phyloP scores from a whole-genome alignment of 164 flowering plant species.

The Berberis vulgaris region DNA sequence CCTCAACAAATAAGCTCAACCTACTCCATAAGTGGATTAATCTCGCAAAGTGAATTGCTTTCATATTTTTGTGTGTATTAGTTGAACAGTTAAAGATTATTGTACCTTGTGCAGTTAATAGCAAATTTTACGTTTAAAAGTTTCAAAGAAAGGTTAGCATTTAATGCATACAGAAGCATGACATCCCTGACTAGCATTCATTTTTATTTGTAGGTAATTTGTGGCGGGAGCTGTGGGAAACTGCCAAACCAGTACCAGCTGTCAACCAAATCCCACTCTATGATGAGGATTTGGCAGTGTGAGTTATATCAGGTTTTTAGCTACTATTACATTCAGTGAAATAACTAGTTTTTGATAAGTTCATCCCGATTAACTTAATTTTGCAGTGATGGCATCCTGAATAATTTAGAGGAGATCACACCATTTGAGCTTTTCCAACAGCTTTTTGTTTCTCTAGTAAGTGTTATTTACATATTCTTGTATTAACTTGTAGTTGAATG shows the following conservation, averaged over 20 bases:
- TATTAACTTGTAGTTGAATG: too few species aligned
- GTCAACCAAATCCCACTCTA: slow-evolving; percentile 75
- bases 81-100: background rate
- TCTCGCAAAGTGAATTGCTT: background rate
- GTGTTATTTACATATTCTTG: slow-evolving; percentile 12
- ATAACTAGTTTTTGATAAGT: background rate
- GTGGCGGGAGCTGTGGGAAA: slow-evolving; percentile 94
- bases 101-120: background rate
- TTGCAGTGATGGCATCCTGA: slow-evolving; percentile 74
- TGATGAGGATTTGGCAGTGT: slow-evolving; percentile 96
- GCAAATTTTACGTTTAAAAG: background rate
- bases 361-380: slow-evolving; percentile 4
- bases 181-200: background rate
- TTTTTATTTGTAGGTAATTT: slow-evolving; percentile 56
- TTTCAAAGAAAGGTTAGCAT: too few species aligned
- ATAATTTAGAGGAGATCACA: slow-evolving; percentile 51
- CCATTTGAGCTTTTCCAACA: slow-evolving; percentile 73
- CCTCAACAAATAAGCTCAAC: too few species aligned
- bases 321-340: slow-evolving; percentile 2
- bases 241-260: slow-evolving; percentile 86
- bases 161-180: background rate
- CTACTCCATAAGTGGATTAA: background rate
- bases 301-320: slow-evolving; percentile 22
- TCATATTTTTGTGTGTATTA: background rate
- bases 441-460: slow-evolving; percentile 72